Conservation (phyloP, 441 rosid species). For the Gossypium lobatum region DNA sequence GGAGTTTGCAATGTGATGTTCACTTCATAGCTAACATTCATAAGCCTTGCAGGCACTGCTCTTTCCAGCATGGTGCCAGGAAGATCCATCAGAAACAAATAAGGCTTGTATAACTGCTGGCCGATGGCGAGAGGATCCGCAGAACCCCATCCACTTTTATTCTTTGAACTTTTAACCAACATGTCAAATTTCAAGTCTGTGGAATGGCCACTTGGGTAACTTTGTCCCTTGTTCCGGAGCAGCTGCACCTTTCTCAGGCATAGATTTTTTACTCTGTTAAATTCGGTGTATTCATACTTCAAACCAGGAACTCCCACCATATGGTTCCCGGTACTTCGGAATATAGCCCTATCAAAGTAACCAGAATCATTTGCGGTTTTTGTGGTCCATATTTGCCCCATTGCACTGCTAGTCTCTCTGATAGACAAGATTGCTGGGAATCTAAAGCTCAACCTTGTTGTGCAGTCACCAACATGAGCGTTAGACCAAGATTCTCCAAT, state of each 20-base stretch:
- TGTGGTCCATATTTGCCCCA: conserved; percentile 29
- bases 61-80: neutral
- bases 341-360: conserved; percentile 18
- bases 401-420: conserved; percentile 9
- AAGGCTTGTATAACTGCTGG: conserved; percentile 1
- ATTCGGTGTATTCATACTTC: conserved; percentile 29
- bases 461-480: conserved; percentile 20
- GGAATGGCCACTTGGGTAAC: conserved; percentile 23
- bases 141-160: conserved; percentile 14
- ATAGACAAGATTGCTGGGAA: conserved; percentile 29
- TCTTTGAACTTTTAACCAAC: conserved; percentile 2
- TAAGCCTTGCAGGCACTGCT: neutral
- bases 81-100: neutral
- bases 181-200: conserved; percentile 21
- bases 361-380: conserved; percentile 22
- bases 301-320: neutral
- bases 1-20: no score
- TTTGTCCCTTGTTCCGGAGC: neutral
- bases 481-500: conserved; percentile 15
- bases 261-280: conserved; percentile 13
- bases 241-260: conserved; percentile 10
- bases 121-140: conserved; percentile 26
- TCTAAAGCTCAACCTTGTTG: conserved; percentile 16
- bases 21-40: conserved; percentile 29
- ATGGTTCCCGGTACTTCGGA: neutral